Evolutionary conservation across 257 asterid species (phyloP), one percentile per base, ranked within the genome.

Genomic region (Scutellaria minor): DNA sequence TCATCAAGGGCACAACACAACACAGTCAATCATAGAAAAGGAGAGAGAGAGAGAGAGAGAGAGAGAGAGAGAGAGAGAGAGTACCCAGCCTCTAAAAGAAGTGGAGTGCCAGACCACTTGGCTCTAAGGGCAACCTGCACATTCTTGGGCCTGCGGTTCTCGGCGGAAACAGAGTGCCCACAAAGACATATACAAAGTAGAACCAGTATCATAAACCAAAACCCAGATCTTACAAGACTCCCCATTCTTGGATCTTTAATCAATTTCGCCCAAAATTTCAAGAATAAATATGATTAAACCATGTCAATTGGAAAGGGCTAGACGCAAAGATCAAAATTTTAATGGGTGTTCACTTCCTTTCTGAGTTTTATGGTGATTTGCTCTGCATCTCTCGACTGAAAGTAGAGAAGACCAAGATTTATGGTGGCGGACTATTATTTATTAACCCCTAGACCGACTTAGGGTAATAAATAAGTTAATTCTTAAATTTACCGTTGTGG

Each of bases 101-200:
- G 75, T 31, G 99, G 90, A 53, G 99, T 90, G 70, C 97, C 98
- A 50, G 98, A 58, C 99, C 99, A 95, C 88, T 92, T 92, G 78
- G 99, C 98, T 75, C 89, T 82, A 66, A 95, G 96, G 70, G 98
- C 95, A 71, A 92, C 98, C 85, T 92, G 98, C 79, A 95, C 97
- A 75, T 95, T 95, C 87, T 95, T 95, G 46, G 97, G 97, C 42
- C 82, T 79, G 53, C 89, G 92, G 73, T 69, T 84, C 81, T 70
- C 81, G 13, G 89, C 95, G 64, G 79, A 78, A 68, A 82, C 84
- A 24, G 86, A 78, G 76, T 69, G 60, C 68, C 83, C 81, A 56
- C 74, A 82, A 6, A 83, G 75, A 64, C 81, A 53, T 73, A 78
- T 24, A 40, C 85, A 71, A 14, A 80, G 11, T 73, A 82, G 64